These are phyloP conservation scores for Phytophthora pisi DNA, from an alignment of 352 stramenopile genomes.

Conservation along the genomic window DNA sequence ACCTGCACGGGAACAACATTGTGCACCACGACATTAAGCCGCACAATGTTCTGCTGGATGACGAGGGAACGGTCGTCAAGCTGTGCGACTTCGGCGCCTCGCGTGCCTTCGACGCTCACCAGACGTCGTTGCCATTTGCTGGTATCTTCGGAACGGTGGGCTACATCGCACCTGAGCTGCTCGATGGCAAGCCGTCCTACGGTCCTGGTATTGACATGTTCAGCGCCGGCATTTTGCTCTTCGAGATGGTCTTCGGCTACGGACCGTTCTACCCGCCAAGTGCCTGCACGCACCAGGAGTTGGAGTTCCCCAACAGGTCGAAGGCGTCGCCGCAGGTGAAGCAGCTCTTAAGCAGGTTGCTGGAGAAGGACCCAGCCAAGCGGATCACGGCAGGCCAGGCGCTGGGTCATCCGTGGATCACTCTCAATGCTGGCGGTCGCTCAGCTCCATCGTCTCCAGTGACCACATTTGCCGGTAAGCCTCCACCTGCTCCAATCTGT, in stretches of 20 bases:
- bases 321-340: constrained; percentile 53
- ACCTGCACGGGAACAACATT: constrained; percentile 77
- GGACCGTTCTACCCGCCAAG: constrained; percentile 75
- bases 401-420: constrained; percentile 87
- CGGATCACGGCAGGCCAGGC: constrained; percentile 83
- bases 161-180: constrained; percentile 74
- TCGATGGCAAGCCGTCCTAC: constrained; percentile 59
- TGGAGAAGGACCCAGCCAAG: constrained; percentile 71
- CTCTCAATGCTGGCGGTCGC: constrained; percentile 30
- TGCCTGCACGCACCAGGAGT: constrained; percentile 58
- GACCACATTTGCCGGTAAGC: constrained; percentile 3
- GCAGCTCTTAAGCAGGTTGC: constrained; percentile 69
- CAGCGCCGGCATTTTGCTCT: constrained; percentile 71
- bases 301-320: constrained; percentile 59
- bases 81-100: constrained; percentile 88
- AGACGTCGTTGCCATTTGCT: constrained; percentile 60
- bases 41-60: constrained; percentile 75
- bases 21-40: constrained; percentile 93
- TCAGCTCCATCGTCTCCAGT: constrained; percentile 47
- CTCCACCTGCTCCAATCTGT: constrained; percentile 15
- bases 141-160: constrained; percentile 75
- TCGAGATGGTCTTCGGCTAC: constrained; percentile 82
- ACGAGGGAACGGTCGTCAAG: constrained; percentile 57
- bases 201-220: constrained; percentile 76
- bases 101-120: constrained; percentile 59